Evolutionary conservation across 768 basidiomycete species (phyloP), one percentile per base, ranked within the genome.

Genomic region (Coprinopsis marcescibilis): DNA sequence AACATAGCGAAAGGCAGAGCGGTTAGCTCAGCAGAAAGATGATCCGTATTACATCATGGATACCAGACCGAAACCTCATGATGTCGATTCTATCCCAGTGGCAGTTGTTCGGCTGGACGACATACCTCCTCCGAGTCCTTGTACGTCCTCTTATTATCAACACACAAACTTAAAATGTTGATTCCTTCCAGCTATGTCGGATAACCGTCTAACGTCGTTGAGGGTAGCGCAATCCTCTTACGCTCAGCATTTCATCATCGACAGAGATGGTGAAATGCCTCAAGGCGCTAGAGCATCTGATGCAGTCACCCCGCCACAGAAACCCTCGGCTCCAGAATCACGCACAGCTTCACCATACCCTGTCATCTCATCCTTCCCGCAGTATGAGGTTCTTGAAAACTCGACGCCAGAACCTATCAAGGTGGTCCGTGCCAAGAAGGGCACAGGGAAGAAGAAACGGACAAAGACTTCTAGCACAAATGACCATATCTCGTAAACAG

Each of bases 1-100:
- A 27, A n/a, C n/a, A 17, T 55, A 96, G 92, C 75, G 79, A 36
- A 83, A 81, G 54, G 82, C 78, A 21, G 89, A 87, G 54, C 76
- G 89, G 24, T 66, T 82, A 39, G 91, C 84, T 41, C 79, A 83
- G 49, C 70, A 83, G 52, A 78, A 79, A 32, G 88, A 91, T 52
- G 92, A 98, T 59, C 93, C 94, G 3, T 96, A 92, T 66, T 94
- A 96, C 63, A 82, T 96, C 52, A 72, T 82, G 30, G 85, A 89
- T 53, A 77, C 80, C 33, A 66, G 61, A 45, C 68, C 77, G 1
- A 59, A 71, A 20, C 51, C 64, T 6, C 75, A 79, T 11, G 90
- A 96, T 58, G 54, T 96, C n/a, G 92, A 96, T 55, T 78, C 83
- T 7, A 97, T 98, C 64, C 94, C 95, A 1, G 80, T 99, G 19